These are phyloP conservation scores for Fremontodendron californicum DNA, from an alignment of 345 rosid species.

Conservation along the genomic window DNA sequence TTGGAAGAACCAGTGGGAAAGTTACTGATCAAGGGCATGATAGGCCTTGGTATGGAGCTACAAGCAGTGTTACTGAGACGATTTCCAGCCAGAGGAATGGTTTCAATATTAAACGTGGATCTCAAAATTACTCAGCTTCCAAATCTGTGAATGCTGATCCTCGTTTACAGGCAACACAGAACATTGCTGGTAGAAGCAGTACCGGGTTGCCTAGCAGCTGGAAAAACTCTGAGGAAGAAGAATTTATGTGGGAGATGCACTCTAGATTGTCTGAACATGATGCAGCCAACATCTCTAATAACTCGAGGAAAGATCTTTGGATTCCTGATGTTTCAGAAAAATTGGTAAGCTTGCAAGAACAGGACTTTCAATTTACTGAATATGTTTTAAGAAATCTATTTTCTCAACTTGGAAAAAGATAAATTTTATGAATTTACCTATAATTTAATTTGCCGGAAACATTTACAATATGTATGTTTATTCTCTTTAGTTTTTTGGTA, in stretches of 20 bases:
- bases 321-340: constrained; percentile 56
- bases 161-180: too few species aligned
- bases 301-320: constrained; percentile 39
- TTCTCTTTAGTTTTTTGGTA: not conserved
- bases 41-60: constrained; percentile 54
- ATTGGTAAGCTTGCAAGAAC: constrained; percentile 43
- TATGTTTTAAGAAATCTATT: constrained; percentile 9
- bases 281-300: constrained; percentile 26
- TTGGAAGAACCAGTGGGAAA: too few species aligned
- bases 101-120: constrained; percentile 46
- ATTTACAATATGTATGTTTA: not conserved
- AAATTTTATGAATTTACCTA: not conserved
- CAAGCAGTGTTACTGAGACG: constrained; percentile 45
- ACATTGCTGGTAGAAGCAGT: too few species aligned
- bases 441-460: not conserved
- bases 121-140: too few species aligned
- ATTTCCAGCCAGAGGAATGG: constrained; percentile 61
- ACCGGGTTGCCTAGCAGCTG: too few species aligned
- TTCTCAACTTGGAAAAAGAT: not conserved
- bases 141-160: too few species aligned
- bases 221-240: too few species aligned
- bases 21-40: too few species aligned
- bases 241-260: too few species aligned
- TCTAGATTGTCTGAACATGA: constrained; percentile 16
- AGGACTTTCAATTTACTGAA: not conserved